Evolutionary conservation across 306 rosid species (phyloP).

Genomic region (Rosa multiflora): DNA sequence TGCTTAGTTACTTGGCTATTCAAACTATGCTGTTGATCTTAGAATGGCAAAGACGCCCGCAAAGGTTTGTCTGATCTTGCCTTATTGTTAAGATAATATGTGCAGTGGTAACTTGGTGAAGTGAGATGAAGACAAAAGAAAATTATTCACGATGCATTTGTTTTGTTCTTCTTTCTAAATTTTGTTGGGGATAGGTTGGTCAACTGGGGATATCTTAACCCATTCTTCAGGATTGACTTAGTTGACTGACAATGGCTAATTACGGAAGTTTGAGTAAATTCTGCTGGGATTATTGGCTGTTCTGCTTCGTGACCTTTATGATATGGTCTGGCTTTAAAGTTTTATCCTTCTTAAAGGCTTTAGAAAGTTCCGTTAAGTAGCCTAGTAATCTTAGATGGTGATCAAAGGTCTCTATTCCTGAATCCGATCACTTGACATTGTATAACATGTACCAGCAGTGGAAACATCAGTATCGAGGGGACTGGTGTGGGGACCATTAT

Average conservation of each 20-base stretch:
- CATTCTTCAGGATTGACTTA: not conserved
- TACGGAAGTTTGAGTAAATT: not conserved
- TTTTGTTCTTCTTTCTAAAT: not conserved
- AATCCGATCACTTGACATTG: constrained; percentile 87
- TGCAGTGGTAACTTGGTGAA: not conserved
- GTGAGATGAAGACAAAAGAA: not conserved
- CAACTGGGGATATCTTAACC: not conserved
- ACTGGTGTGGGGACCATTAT: constrained; percentile 95
- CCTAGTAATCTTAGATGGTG: not conserved
- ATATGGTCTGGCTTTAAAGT: not conserved
- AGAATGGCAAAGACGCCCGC: constrained; percentile 94
- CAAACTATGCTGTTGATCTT: constrained; percentile 68
- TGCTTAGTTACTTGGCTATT: constrained; percentile 84
- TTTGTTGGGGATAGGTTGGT: not conserved
- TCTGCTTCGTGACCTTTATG: not conserved
- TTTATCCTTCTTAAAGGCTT: not conserved
- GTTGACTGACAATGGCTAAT: not conserved
- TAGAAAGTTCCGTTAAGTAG: not conserved
- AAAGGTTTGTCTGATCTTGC: constrained; percentile 54
- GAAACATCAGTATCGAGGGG: constrained; percentile 95
- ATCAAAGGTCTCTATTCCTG: constrained; percentile 63
- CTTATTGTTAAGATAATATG: not conserved
- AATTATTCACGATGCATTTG: not conserved
- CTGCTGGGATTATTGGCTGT: not conserved
- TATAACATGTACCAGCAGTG: constrained; percentile 94